Percentiles rank a stretch among this genome's conserved stretches.
Conservation (phyloP, 169 alveolate genomes). For the Theileria luwenshuni region DNA sequence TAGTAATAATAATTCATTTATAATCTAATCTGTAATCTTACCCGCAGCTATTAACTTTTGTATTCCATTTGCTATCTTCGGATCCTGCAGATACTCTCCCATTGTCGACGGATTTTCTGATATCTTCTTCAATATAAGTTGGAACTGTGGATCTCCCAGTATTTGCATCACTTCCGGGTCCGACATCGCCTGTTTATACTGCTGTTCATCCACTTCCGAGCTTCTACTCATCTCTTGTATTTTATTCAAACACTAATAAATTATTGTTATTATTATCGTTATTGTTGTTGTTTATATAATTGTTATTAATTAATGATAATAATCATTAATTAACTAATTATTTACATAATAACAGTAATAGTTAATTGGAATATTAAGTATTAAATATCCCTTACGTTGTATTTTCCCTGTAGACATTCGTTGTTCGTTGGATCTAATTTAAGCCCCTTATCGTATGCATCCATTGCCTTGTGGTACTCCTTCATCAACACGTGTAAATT, state of each 20-base stretch:
- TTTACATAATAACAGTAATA: no score
- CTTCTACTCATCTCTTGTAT: slow-evolving; percentile 84
- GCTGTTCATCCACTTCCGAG: slow-evolving; percentile 87
- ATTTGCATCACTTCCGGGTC: slow-evolving; percentile 98
- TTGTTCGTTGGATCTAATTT: slow-evolving; percentile 90
- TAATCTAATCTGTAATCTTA: slow-evolving; percentile 67
- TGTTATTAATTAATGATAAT: no score
- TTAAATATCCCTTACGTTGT: slow-evolving; percentile 56
- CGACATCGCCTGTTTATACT: slow-evolving; percentile 82
- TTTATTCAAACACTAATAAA: slow-evolving; percentile 74
- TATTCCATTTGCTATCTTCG: slow-evolving; percentile 90
- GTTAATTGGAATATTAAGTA: neutral
- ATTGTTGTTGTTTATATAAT: no score
- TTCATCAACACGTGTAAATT: slow-evolving; percentile 91
- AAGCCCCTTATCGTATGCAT: slow-evolving; percentile 93
- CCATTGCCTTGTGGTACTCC: slow-evolving; percentile 96
- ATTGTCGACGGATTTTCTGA: slow-evolving; percentile 85
- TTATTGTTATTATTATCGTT: no score
- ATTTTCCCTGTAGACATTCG: slow-evolving; percentile 82
- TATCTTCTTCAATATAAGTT: slow-evolving; percentile 83
- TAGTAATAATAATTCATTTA: neutral
- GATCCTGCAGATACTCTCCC: slow-evolving; percentile 90
- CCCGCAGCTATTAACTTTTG: slow-evolving; percentile 98
- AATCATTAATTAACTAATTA: no score
- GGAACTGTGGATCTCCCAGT: slow-evolving; percentile 94